phyloP scores from a whole-genome alignment of 306 rosid species.

The Cucumis cinereus region DNA sequence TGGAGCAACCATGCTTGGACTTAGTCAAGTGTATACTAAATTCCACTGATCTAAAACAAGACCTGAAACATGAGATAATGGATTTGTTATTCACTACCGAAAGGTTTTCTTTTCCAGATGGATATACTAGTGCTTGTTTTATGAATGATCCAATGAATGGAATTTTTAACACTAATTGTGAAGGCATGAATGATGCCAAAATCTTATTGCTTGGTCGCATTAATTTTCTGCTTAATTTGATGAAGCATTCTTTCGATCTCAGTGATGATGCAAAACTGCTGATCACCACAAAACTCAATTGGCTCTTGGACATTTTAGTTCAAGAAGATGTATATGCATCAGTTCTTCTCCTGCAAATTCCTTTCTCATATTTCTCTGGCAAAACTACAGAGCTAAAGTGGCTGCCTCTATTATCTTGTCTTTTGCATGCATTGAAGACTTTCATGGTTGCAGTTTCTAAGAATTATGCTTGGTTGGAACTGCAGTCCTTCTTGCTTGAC shows the following conservation, averaged over 20 bases:
- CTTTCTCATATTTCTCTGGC: slow-evolving; percentile 37
- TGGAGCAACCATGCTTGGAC: slow-evolving; percentile 62
- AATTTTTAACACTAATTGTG: slow-evolving; percentile 31
- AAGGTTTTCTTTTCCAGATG: slow-evolving; percentile 22
- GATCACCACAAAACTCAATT: slow-evolving; percentile 41
- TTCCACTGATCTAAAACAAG: slow-evolving; percentile 45
- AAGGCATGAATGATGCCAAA: slow-evolving; percentile 33
- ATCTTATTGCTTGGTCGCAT: slow-evolving; percentile 37
- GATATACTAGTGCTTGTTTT: slow-evolving; percentile 20
- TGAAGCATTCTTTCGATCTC: slow-evolving; percentile 47
- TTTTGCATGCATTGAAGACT: slow-evolving; percentile 60
- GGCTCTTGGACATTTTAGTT: slow-evolving; percentile 52
- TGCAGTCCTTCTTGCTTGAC: slow-evolving; percentile 63
- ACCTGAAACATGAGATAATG: slow-evolving; percentile 43
- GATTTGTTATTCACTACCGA: slow-evolving; percentile 41
- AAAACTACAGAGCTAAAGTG: slow-evolving; percentile 42
- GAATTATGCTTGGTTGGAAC: slow-evolving; percentile 40
- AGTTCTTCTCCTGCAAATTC: slow-evolving; percentile 55
- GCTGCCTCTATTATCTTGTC: slow-evolving; percentile 48
- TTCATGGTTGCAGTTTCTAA: slow-evolving; percentile 59
- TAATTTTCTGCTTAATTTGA: slow-evolving; percentile 37
- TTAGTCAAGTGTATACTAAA: slow-evolving; percentile 42
- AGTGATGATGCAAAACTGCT: slow-evolving; percentile 36
- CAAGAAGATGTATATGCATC: slow-evolving; percentile 60
- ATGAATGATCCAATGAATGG: slow-evolving; percentile 19